Evolutionary conservation across 2,329 filamentous ascomycete species (phyloP), one percentile per base, ranked within the genome.

Genomic region (Cercospora sp.): DNA sequence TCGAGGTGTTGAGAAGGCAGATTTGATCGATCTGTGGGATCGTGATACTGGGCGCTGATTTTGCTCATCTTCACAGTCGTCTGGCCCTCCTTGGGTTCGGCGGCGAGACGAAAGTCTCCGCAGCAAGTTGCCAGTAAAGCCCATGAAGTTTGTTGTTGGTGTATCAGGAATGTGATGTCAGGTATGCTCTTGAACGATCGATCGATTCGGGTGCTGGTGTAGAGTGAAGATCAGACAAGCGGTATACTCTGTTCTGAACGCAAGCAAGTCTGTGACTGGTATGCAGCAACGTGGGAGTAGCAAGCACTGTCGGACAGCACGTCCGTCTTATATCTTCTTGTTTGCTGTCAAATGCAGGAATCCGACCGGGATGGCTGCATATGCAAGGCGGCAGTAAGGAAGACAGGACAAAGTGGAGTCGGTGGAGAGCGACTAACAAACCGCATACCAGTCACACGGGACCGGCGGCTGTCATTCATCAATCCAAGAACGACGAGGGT

Each of bases 321-420:
- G 58, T 49, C 45, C 40, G 10, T 45, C 57, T 61, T 53, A 59
- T 68, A 66, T 68, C 45, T 59, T 65, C 57, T 57, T 61, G 66
- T 66, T 68, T 68, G 66, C 66, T 68, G 63, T 57, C 55, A 59
- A 21, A 65, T 53, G 63, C 63, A 66, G 59, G 59, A 69, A 66
- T 61, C 63, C 63, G 63, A 55, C 67, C 57, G 61, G 67, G 67
- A 66, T 66, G 67, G 51, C 59, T 66, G 67, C 67, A 66, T 34
- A 59, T 59, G 57, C 30, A 59, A 55, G 61, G 66, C 28, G 66
- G 55, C 53, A 61, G 49, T 45, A n/a, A 63, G 49, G 64, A 40
- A 32, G 55, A 59, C 55, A 34, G 28, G 55, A 34, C 16, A 34
- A 28, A 58, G 55, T 58, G 55, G 55, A 58, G 55, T 32, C 55